These are phyloP conservation scores for Colletotrichum scovillei DNA, from an alignment of 2,329 filamentous ascomycete species.

Conservation along the genomic window DNA sequence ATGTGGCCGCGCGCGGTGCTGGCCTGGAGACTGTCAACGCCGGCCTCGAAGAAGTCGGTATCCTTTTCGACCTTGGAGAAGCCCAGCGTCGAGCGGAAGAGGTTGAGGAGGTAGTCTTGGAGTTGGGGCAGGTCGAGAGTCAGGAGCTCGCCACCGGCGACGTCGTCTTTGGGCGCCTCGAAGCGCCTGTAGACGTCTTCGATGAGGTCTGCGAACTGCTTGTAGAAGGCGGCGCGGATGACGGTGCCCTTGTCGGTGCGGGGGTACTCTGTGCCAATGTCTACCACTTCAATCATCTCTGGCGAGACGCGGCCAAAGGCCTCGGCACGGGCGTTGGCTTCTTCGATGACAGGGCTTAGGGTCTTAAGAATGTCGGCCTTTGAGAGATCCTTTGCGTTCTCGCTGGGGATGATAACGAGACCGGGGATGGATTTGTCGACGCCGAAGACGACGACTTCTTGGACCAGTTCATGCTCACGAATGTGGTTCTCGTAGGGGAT, in stretches of 20 bases:
- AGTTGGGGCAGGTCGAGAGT: conserved; percentile 34
- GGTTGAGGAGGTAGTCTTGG: conserved; percentile 41
- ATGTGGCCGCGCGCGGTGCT: conserved; percentile 56
- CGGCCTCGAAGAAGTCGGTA: conserved; percentile 55
- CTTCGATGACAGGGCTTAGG: conserved; percentile 61
- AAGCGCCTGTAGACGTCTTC: conserved; percentile 43
- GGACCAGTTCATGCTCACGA: conserved; percentile 61
- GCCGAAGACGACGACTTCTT: conserved; percentile 69
- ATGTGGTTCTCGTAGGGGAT: conserved; percentile 63
- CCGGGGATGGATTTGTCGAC: conserved; percentile 63
- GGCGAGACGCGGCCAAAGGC: conserved; percentile 64
- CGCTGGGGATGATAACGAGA: conserved; percentile 62
- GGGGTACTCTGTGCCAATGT: conserved; percentile 56
- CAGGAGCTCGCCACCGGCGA: conserved; percentile 12
- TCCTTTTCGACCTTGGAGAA: conserved; percentile 44
- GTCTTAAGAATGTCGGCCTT: conserved; percentile 57
- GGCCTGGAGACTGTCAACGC: conserved; percentile 59
- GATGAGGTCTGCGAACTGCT: conserved; percentile 55
- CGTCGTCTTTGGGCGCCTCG: conserved; percentile 25
- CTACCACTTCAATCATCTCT: conserved; percentile 63
- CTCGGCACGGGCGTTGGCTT: conserved; percentile 60
- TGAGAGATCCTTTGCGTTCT: conserved; percentile 52
- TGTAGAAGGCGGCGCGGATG: conserved; percentile 57
- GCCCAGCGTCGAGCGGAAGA: conserved; percentile 40
- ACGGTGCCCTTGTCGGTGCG: conserved; percentile 63